Percentiles rank a stretch among this genome's conserved stretches.
phyloP scores from a whole-genome alignment of 2,329 filamentous ascomycete species.

The Penicillium sp. region DNA sequence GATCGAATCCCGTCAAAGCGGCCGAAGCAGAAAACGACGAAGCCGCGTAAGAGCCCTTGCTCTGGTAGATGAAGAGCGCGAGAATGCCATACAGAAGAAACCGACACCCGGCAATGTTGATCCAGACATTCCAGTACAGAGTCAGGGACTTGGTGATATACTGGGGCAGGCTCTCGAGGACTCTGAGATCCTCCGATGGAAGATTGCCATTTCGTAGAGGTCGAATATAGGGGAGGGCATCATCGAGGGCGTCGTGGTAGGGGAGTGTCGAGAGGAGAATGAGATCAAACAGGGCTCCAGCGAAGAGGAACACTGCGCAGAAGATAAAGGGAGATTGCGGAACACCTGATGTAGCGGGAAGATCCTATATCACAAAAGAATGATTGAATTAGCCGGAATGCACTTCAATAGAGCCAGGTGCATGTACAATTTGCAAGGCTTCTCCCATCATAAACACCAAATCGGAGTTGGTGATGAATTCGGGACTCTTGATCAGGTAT shows the following conservation, averaged over 20 bases:
- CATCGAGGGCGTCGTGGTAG: conserved; percentile 61
- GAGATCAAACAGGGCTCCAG: conserved; percentile 61
- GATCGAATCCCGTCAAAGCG: conserved; percentile 49
- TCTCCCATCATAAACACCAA: conserved; percentile 77
- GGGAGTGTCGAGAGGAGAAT: conserved; percentile 53
- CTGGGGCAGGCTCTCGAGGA: conserved; percentile 18
- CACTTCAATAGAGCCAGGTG: neutral
- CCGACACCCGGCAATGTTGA: conserved; percentile 30
- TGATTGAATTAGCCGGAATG: conserved; percentile 5
- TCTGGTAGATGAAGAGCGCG: conserved; percentile 36
- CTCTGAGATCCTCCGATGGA: conserved; percentile 20
- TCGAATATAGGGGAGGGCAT: conserved; percentile 45
- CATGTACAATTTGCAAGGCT: conserved; percentile 67
- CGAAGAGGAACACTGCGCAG: conserved; percentile 63
- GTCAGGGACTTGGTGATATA: conserved; percentile 25
- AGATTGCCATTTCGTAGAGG: conserved; percentile 22
- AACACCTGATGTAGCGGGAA: conserved; percentile 61
- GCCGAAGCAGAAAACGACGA: conserved; percentile 19
- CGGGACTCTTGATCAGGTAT: conserved; percentile 72
- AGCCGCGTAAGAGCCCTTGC: conserved; percentile 17
- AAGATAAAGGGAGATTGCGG: conserved; percentile 59
- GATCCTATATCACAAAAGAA: conserved; percentile 31
- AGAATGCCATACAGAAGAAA: conserved; percentile 36
- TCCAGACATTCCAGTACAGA: conserved; percentile 39
- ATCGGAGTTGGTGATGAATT: conserved; percentile 67